phyloP scores from a whole-genome alignment of 805 yeast genomes.

The Hemisphaericaspora nanyangensis region DNA sequence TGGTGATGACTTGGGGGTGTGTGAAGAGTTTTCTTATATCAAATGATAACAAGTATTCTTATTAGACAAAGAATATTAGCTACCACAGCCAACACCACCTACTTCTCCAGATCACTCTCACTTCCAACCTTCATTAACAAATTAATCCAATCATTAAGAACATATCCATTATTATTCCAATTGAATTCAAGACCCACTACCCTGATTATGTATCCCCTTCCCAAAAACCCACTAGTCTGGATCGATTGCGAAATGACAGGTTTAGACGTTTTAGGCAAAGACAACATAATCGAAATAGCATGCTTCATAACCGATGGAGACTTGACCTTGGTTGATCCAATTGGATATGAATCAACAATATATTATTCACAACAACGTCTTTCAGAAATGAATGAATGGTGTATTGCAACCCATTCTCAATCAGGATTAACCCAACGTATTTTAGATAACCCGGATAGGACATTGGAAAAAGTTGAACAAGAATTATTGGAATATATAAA shows the following conservation, averaged over 20 bases:
- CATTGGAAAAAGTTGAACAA: constrained; percentile 56
- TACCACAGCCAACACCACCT: no score
- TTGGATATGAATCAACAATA: constrained; percentile 79
- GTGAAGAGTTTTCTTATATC: no score
- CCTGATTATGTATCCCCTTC: no score
- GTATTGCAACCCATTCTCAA: constrained; percentile 71
- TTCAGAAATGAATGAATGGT: constrained; percentile 86
- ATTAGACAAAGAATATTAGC: no score
- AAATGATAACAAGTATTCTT: no score
- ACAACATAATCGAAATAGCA: constrained; percentile 86
- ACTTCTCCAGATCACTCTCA: no score
- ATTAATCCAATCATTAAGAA: no score
- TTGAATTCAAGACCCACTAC: no score
- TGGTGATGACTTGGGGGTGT: no score
- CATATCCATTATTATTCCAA: no score
- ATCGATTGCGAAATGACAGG: constrained; percentile 99
- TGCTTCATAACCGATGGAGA: constrained; percentile 86
- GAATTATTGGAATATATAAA: constrained; percentile 63
- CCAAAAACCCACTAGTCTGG: constrained; percentile 68
- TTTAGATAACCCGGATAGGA: constrained; percentile 47
- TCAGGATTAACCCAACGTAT: constrained; percentile 77
- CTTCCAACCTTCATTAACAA: no score
- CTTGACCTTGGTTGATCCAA: constrained; percentile 61
- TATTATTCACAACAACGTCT: constrained; percentile 60
- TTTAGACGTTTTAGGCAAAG: constrained; percentile 62